phyloP scores from a whole-genome alignment of 768 basidiomycete genomes.

The Agrocybe praecox region DNA sequence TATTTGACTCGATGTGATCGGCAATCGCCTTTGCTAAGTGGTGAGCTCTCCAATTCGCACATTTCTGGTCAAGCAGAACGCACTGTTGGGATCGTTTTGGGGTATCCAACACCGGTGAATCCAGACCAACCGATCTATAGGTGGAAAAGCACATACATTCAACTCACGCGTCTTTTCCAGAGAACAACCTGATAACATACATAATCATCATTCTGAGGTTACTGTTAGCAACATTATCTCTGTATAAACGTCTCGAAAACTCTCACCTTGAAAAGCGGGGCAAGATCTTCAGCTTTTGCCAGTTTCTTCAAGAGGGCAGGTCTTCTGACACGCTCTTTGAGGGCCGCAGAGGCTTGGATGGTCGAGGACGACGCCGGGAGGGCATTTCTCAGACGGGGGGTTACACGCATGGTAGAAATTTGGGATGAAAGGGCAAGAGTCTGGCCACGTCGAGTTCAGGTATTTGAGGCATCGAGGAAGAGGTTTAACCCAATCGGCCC shows the following conservation, averaged over 20 bases:
- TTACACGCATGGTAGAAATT: conserved; percentile 7
- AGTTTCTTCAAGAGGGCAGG: conserved; percentile 39
- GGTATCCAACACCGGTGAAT: conserved; percentile 54
- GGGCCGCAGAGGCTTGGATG: conserved; percentile 24
- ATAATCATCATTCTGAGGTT: conserved; percentile 45
- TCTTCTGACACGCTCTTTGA: conserved; percentile 44
- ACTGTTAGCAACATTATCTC: background rate
- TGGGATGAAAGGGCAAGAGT: conserved; percentile 2
- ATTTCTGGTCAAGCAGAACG: background rate
- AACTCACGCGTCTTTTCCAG: background rate
- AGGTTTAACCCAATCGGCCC: background rate
- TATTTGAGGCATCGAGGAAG: background rate
- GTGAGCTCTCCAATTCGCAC: background rate
- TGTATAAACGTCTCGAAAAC: background rate
- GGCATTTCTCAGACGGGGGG: conserved; percentile 11
- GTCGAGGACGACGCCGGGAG: background rate
- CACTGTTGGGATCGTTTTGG: conserved; percentile 45
- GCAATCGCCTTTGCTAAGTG: conserved; percentile 40
- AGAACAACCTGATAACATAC: conserved; percentile 23
- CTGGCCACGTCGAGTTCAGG: background rate
- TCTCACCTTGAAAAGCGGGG: conserved; percentile 42
- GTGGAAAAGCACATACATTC: background rate
- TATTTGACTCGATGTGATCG: conserved; percentile 42
- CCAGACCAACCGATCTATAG: conserved; percentile 52
- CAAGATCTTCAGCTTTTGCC: conserved; percentile 38